phyloP scores from a whole-genome alignment of 208 protist genomes.

The Sergeia podlipaevii region DNA sequence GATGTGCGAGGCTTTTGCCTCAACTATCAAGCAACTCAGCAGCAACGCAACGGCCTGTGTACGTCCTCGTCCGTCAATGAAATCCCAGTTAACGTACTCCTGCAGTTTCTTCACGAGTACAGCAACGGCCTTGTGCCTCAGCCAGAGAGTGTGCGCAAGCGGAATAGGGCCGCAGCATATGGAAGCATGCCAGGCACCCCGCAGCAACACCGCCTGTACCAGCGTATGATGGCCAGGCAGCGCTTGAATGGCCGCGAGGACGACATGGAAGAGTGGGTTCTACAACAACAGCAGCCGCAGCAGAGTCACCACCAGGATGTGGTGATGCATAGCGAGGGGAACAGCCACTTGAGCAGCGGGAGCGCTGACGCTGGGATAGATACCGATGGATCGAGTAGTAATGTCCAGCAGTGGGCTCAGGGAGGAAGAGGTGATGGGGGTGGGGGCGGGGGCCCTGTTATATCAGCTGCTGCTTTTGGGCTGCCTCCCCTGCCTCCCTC shows the following conservation, averaged over 20 bases:
- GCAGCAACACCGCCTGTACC: conserved; percentile 46
- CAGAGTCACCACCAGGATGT: not conserved
- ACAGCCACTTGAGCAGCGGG: conserved; percentile 12
- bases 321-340: not conserved
- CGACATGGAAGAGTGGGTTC: conserved; percentile 27
- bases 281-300: conserved; percentile 9
- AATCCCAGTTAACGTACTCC: conserved; percentile 42
- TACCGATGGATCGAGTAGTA: conserved; percentile 2
- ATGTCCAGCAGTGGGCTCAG: not conserved
- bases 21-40: conserved; percentile 43
- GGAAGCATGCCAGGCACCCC: not conserved
- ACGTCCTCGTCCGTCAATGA: conserved; percentile 8
- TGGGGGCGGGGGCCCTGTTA: conserved; percentile 6
- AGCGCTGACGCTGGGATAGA: conserved; percentile 6
- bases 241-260: conserved; percentile 27
- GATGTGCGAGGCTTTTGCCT: conserved; percentile 67
- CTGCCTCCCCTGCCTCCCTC: conserved; percentile 9
- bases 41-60: conserved; percentile 6
- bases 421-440: not conserved
- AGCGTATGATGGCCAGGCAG: conserved; percentile 61
- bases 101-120: conserved; percentile 74
- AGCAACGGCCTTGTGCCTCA: conserved; percentile 68
- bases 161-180: conserved; percentile 22
- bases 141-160: conserved; percentile 56
- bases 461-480: conserved; percentile 13